A percentile compares a stretch with the other conserved stretches of the same genome.
Conservation (phyloP, 2,329 filamentous ascomycete genomes). For the Hypoxylon rubiginosum region DNA sequence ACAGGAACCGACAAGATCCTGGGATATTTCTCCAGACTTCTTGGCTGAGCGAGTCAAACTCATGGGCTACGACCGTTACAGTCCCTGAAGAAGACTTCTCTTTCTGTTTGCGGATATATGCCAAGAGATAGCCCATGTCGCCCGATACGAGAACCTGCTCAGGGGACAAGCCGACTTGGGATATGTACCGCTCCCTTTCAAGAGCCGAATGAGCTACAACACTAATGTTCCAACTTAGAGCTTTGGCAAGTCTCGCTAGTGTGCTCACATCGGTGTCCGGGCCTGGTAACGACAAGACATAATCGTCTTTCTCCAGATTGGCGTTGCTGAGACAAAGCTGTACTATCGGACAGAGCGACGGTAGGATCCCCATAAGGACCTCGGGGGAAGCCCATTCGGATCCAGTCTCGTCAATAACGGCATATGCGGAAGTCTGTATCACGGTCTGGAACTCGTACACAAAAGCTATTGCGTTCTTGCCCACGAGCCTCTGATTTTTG, state of each 20-base stretch:
- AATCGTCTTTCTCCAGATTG: conserved; percentile 11
- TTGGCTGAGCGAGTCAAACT: conserved; percentile 24
- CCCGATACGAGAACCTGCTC: conserved; percentile 16
- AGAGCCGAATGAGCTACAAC: conserved; percentile 7
- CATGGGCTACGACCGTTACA: conserved; percentile 23
- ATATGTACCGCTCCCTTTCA: conserved; percentile 18
- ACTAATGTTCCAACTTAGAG: conserved; percentile 13
- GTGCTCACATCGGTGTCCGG: conserved; percentile 10
- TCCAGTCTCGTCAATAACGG: conserved; percentile 7
- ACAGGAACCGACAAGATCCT: conserved; percentile 15
- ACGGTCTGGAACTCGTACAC: conserved; percentile 20
- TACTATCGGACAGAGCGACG: conserved; percentile 12
- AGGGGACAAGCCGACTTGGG: conserved; percentile 12
- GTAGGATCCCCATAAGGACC: conserved; percentile 4
- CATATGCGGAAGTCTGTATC: conserved; percentile 23
- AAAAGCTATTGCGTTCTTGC: conserved; percentile 22
- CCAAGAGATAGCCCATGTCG: conserved; percentile 11
- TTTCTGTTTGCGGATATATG: neutral
- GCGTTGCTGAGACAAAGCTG: conserved; percentile 17
- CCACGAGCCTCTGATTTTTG: conserved; percentile 9
- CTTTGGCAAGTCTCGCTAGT: conserved; percentile 8
- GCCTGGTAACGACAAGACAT: conserved; percentile 21
- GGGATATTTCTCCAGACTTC: conserved; percentile 32
- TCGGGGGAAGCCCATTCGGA: neutral
- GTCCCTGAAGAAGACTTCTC: conserved; percentile 3